Conservation (phyloP, 139 green algal species). For the Haematococcus lacustris region DNA sequence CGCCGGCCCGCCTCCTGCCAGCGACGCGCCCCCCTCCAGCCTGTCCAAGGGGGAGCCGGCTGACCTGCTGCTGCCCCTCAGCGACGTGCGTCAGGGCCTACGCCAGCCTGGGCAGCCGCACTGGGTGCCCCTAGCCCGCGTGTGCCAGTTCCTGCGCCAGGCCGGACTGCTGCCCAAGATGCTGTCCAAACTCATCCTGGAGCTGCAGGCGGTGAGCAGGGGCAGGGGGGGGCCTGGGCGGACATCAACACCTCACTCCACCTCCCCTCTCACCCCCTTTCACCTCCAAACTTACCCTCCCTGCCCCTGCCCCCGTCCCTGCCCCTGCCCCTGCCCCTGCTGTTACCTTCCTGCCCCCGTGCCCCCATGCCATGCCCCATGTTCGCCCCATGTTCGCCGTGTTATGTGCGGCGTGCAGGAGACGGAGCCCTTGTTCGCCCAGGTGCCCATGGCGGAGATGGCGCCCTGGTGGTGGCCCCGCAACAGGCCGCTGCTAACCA, state of each 20-base stretch:
- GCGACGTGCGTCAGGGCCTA: conserved; percentile 8
- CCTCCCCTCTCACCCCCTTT: too few relatives aligned
- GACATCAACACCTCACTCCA: too few relatives aligned
- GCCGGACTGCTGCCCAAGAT: conserved; percentile 24
- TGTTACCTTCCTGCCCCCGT: too few relatives aligned
- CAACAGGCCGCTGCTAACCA: neutral
- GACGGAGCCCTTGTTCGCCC: neutral
- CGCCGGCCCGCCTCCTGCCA: too few relatives aligned
- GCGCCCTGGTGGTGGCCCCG: conserved; percentile 37
- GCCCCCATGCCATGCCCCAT: too few relatives aligned
- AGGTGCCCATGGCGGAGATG: conserved; percentile 23
- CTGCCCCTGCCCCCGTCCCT: too few relatives aligned
- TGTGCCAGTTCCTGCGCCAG: conserved; percentile 35
- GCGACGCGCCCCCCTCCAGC: neutral
- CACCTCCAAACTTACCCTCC: too few relatives aligned
- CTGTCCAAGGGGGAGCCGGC: neutral
- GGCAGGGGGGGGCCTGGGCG: too few relatives aligned
- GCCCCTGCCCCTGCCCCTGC: too few relatives aligned
- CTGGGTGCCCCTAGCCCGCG: conserved; percentile 29
- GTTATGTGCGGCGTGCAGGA: too few relatives aligned
- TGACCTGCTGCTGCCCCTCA: conserved; percentile 1
- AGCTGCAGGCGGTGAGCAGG: conserved; percentile 16
- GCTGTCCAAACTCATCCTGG: conserved; percentile 19
- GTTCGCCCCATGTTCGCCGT: too few relatives aligned
- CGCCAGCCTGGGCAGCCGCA: conserved; percentile 12